A percentile compares a stretch with the other conserved stretches of the same genome.
Evolutionary conservation across 805 yeast genomes (phyloP).

Genomic region (Barnettozyma siamensis): DNA sequence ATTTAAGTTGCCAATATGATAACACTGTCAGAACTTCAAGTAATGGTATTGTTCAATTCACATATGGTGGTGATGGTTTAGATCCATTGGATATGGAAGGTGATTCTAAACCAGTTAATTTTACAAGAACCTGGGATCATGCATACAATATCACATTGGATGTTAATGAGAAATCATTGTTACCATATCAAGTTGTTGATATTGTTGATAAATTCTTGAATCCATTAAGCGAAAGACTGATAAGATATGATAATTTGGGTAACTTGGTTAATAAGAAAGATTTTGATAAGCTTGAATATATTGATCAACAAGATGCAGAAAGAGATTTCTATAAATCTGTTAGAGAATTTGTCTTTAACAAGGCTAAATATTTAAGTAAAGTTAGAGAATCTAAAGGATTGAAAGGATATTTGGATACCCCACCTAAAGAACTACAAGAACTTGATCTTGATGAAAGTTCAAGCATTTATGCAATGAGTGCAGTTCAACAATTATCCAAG

Average conservation of each 20-base stretch:
- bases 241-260: constrained; percentile 74
- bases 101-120: constrained; percentile 93
- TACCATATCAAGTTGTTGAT: constrained; percentile 64
- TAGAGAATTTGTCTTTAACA: constrained; percentile 51
- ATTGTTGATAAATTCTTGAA: constrained; percentile 48
- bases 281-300: constrained; percentile 48
- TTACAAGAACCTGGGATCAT: constrained; percentile 92
- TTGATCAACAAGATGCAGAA: constrained; percentile 85
- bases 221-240: constrained; percentile 55
- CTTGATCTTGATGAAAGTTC: constrained; percentile 33
- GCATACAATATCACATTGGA: constrained; percentile 68
- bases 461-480: constrained; percentile 33
- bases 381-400: constrained; percentile 52
- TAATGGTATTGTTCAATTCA: constrained; percentile 94
- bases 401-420: constrained; percentile 37
- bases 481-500: constrained; percentile 60
- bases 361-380: constrained; percentile 51
- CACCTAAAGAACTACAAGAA: constrained; percentile 39
- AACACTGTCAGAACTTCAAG: constrained; percentile 92
- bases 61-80: constrained; percentile 97
- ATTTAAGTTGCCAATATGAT: constrained; percentile 88
- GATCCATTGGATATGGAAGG: constrained; percentile 99
- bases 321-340: constrained; percentile 77
- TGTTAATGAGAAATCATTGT: constrained; percentile 45
- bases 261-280: constrained; percentile 39